These are phyloP conservation scores for Mariannaea sp. DNA, from an alignment of 2,329 filamentous ascomycete genomes.

Conservation along the genomic window DNA sequence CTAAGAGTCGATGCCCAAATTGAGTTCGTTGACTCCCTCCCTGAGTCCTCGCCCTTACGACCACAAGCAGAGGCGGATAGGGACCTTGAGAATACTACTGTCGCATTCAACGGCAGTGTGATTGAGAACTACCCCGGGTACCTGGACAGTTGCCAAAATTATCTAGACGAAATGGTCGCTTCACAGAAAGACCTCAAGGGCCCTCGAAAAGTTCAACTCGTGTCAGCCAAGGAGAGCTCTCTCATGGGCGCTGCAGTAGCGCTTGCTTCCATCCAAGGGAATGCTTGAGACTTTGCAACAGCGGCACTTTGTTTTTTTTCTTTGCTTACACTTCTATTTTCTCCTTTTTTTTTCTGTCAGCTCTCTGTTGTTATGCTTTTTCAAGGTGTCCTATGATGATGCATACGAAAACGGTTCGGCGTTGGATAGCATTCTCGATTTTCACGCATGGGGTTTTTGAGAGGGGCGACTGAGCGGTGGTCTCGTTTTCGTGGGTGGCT, in stretches of 20 bases:
- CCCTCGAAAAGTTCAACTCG: constrained; percentile 60
- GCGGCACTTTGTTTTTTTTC: background rate
- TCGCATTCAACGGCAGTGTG: constrained; percentile 82
- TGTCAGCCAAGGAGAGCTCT: constrained; percentile 74
- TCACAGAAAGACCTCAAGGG: constrained; percentile 37
- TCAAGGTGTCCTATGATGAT: background rate
- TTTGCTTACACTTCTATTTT: too few relatives aligned
- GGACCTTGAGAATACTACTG: constrained; percentile 55
- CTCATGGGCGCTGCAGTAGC: constrained; percentile 77
- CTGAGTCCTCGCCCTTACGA: constrained; percentile 42
- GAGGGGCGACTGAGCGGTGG: background rate
- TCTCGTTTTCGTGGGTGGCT: background rate
- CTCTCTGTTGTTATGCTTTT: background rate
- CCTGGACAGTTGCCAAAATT: constrained; percentile 62
- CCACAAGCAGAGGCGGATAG: constrained; percentile 57
- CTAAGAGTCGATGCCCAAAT: constrained; percentile 55
- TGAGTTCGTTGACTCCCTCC: constrained; percentile 41
- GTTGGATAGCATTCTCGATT: constrained; percentile 9
- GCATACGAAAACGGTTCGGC: constrained; percentile 13
- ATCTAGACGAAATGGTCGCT: constrained; percentile 63
- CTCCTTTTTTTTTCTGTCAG: background rate
- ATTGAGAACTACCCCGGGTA: constrained; percentile 79
- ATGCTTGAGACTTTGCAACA: constrained; percentile 8
- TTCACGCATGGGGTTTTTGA: background rate
- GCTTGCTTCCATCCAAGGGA: constrained; percentile 51